Evolutionary conservation across 176 grass and related monocot genomes (phyloP).

Genomic region (Ananas comosus): DNA sequence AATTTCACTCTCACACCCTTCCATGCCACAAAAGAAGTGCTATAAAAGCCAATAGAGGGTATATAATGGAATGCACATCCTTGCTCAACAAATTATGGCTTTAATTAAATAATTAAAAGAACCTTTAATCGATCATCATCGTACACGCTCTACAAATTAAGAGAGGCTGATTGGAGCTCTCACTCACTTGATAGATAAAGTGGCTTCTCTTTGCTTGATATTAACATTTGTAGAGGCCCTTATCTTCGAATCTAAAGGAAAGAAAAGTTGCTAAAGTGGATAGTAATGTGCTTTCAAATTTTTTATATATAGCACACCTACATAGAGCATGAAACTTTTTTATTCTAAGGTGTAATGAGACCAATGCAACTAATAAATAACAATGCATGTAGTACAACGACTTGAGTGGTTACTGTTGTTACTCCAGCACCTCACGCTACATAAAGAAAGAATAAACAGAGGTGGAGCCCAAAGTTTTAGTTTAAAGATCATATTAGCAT

Average conservation of each 20-base stretch:
- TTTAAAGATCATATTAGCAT: not conserved
- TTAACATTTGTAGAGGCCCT: constrained; percentile 7
- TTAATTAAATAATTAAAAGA: not conserved
- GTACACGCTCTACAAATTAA: constrained; percentile 3
- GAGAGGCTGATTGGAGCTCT: constrained; percentile 11
- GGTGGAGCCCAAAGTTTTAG: not conserved
- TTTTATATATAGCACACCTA: constrained; percentile 4
- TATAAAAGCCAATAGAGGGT: constrained; percentile 24
- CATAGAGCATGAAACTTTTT: constrained; percentile 5
- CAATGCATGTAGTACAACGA: constrained; percentile 7
- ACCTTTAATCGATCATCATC: constrained; percentile 16
- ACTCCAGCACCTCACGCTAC: constrained; percentile 13
- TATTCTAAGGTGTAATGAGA: constrained; percentile 22
- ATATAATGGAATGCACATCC: constrained; percentile 20
- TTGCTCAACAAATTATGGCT: constrained; percentile 18
- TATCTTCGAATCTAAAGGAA: constrained; percentile 14
- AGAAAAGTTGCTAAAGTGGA: constrained; percentile 11
- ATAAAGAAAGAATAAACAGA: not conserved
- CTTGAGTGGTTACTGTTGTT: constrained; percentile 5
- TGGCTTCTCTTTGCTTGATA: not conserved
- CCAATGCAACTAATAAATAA: constrained; percentile 30
- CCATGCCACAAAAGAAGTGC: constrained; percentile 17
- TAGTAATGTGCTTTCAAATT: constrained; percentile 1
- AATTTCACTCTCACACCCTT: not conserved
- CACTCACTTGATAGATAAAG: not conserved